Evolutionary conservation across 2,329 filamentous ascomycete species (phyloP), one percentile per base, ranked within the genome.

Genomic region (Venturia carpophila): DNA sequence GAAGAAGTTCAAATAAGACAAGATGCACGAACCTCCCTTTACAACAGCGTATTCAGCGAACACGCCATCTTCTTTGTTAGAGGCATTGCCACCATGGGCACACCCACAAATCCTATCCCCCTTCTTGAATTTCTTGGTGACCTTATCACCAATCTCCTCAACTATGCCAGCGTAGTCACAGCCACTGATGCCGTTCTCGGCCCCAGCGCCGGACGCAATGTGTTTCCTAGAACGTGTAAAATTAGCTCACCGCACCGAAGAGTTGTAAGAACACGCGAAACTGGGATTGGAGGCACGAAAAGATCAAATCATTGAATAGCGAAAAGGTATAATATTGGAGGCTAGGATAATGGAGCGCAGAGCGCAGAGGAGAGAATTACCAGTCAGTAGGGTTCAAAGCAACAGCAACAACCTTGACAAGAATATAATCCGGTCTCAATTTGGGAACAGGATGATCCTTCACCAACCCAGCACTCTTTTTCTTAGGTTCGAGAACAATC

Each of bases 321-420:
- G 42, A n/a, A 15, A n/a, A 6, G 17, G 17, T n/a, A 2, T 41
- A 41, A 11, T 41, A 6, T 45, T 45, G 42, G 42, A n/a, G 11
- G 1, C 19, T 21, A 73, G 19, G 76, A 77, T 1, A 77, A 68
- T 24, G 78, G 72, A 17, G 72, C 2, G 24, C 11, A 7, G 24
- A 27, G 45, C 39, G 39, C 15, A 42, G 9, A 24, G 21, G 45
- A 52, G 11, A 24, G 45, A 21, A 24, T 52, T 52, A 52, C 47
- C 63, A 66, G 37, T 66, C 65, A 10, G 65, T 65, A 42, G 65
- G 65, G 30, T 66, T 66, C 15, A 66, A 52, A 15, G 42, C 83
- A 4, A 85, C 79, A 17, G 78, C 76, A 17, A 77, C 76, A 10
- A 78, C 79, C 69, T 82, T 83, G 67, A 84, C 79, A 6, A 84